Evolutionary conservation across 139 green algal genomes (phyloP).

Genomic region (Chlamydomonas applanata): DNA sequence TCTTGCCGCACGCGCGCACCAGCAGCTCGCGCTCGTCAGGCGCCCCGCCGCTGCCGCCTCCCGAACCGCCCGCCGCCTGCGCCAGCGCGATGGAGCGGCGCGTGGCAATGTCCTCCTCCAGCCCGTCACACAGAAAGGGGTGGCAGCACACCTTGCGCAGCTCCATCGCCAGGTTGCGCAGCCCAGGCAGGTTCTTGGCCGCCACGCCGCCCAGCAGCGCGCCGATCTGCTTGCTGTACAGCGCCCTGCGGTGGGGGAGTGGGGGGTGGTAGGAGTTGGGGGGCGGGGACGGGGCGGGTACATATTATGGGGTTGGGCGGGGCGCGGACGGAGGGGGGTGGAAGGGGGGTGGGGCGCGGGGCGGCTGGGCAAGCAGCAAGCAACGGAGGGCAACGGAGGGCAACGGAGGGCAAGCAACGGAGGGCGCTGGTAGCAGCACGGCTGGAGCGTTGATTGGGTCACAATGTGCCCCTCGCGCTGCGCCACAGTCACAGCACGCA

Average conservation of each 20-base stretch:
- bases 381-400: too few species aligned
- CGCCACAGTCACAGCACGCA: too few species aligned
- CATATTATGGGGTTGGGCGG: too few species aligned
- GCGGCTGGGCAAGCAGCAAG: neutral
- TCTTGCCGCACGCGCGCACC: slow-evolving; percentile 71
- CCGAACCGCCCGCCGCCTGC: neutral
- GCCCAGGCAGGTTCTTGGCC: slow-evolving; percentile 66
- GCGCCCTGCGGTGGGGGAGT: slow-evolving; percentile 25
- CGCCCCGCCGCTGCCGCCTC: neutral
- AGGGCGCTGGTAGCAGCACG: too few species aligned
- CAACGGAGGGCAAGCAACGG: too few species aligned
- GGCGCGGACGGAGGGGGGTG: too few species aligned
- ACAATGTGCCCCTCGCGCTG: too few species aligned
- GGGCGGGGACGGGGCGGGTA: neutral
- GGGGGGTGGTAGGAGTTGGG: neutral
- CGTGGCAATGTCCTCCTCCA: slow-evolving; percentile 58
- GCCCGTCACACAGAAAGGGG: slow-evolving; percentile 37
- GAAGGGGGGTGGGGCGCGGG: too few species aligned
- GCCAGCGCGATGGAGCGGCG: slow-evolving; percentile 1
- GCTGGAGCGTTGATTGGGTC: too few species aligned
- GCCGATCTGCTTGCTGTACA: slow-evolving; percentile 68
- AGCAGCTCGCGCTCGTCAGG: slow-evolving; percentile 57
- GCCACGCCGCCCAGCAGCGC: slow-evolving; percentile 53
- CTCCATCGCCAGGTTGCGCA: slow-evolving; percentile 93
- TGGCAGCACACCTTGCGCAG: slow-evolving; percentile 96